Percentiles rank a stretch among this genome's conserved stretches.
These are phyloP conservation scores for Wickerhamiella pararugosa DNA, from an alignment of 1,139 yeast genomes.

Conservation along the genomic window DNA sequence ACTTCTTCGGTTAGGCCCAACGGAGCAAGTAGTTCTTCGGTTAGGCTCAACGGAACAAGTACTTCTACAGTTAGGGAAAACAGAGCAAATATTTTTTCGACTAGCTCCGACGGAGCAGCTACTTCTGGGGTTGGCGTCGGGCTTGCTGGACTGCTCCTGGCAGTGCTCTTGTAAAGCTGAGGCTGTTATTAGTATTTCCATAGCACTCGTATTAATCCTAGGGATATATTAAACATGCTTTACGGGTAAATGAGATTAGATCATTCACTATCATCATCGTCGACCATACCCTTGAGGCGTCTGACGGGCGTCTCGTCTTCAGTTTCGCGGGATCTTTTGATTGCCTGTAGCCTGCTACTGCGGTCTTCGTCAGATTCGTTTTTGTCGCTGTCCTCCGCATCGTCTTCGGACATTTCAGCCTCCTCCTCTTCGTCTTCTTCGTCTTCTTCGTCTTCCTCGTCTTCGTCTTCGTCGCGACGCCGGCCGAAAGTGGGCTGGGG, in stretches of 20 bases:
- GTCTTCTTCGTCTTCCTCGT: conserved; percentile 8
- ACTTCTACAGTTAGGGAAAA: too few relatives aligned
- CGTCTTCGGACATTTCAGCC: conserved; percentile 35
- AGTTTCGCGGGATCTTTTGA: conserved; percentile 37
- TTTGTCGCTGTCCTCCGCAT: conserved; percentile 36
- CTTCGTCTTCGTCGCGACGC: conserved; percentile 13
- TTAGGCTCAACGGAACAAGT: too few relatives aligned
- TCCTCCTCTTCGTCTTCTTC: conserved; percentile 46
- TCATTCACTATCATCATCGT: conserved; percentile 18
- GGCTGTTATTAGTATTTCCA: too few relatives aligned
- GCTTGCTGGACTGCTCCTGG: too few relatives aligned
- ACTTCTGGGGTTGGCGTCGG: too few relatives aligned
- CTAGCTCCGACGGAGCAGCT: too few relatives aligned
- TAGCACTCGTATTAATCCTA: too few relatives aligned
- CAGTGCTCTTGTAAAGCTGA: too few relatives aligned
- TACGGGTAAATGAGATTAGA: conserved; percentile 1
- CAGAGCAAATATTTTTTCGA: too few relatives aligned
- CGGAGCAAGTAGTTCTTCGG: too few relatives aligned
- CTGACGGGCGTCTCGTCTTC: conserved; percentile 13
- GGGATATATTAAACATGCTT: too few relatives aligned
- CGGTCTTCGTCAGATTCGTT: conserved; percentile 26
- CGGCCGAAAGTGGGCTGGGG: conserved; percentile 14
- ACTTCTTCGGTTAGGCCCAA: too few relatives aligned
- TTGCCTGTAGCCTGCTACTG: conserved; percentile 13
- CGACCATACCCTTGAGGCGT: conserved; percentile 13